These are phyloP conservation scores for Trichophyton simii DNA, from an alignment of 2,329 filamentous ascomycete genomes.

Conservation along the genomic window DNA sequence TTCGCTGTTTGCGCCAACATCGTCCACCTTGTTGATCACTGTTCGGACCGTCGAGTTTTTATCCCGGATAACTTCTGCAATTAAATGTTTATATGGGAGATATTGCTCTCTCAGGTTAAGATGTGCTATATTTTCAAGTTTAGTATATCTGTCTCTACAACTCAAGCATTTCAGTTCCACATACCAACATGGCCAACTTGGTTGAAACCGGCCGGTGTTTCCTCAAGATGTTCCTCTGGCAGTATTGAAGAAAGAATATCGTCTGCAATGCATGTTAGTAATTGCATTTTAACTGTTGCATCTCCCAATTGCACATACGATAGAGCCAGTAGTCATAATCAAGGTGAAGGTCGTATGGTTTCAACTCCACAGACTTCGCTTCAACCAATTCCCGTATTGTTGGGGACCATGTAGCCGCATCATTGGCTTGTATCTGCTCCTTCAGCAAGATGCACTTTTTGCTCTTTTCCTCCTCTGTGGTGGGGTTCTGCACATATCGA, in stretches of 20 bases:
- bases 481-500: slow-evolving; percentile 46
- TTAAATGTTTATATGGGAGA: slow-evolving; percentile 71
- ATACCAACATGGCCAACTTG: slow-evolving; percentile 74
- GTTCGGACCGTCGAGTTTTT: slow-evolving; percentile 75
- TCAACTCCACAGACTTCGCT: slow-evolving; percentile 53
- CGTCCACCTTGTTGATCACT: slow-evolving; percentile 90
- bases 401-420: slow-evolving; percentile 57
- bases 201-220: slow-evolving; percentile 76
- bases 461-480: slow-evolving; percentile 25
- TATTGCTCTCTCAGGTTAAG: slow-evolving; percentile 78
- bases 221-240: slow-evolving; percentile 64
- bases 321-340: slow-evolving; percentile 82
- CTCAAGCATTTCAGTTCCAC: slow-evolving; percentile 17
- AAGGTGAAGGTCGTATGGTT: slow-evolving; percentile 63
- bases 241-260: slow-evolving; percentile 75
- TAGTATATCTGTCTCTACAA: neutral
- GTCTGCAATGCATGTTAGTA: slow-evolving; percentile 34
- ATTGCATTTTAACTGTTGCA: slow-evolving; percentile 6
- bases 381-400: slow-evolving; percentile 56
- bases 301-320: slow-evolving; percentile 37
- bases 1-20: slow-evolving; percentile 71
- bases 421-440: slow-evolving; percentile 28
- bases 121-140: slow-evolving; percentile 47
- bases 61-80: slow-evolving; percentile 74
- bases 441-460: slow-evolving; percentile 30